A percentile compares a stretch with the other conserved stretches of the same genome.
Conservation (phyloP, 176 grass and related monocot species). For the Ananas comosus region DNA sequence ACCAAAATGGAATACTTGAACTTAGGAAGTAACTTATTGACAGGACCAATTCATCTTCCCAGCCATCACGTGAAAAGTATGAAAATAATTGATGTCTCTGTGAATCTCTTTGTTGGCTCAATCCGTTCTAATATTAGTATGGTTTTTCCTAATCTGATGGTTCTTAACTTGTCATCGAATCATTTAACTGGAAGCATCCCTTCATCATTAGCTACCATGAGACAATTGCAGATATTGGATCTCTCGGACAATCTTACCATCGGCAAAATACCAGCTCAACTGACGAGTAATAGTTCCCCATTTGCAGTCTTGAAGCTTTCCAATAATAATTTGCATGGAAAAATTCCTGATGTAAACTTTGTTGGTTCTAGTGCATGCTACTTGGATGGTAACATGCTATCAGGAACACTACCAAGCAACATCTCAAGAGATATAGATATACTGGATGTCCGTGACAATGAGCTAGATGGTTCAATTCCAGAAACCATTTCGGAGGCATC, state of each 20-base stretch:
- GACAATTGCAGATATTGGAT: background rate
- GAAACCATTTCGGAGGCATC: too few species aligned
- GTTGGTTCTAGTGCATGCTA: too few species aligned
- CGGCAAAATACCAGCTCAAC: too few species aligned
- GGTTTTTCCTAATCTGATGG: conserved; percentile 2
- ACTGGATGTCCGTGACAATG: too few species aligned
- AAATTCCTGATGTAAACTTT: too few species aligned
- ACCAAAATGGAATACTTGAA: background rate
- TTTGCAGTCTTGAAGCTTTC: too few species aligned
- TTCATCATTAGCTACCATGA: background rate
- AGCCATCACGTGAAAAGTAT: conserved; percentile 5
- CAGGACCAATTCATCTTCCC: conserved; percentile 2
- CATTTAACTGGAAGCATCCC: conserved; percentile 18
- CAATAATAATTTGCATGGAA: too few species aligned
- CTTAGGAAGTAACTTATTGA: conserved; percentile 25
- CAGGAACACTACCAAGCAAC: too few species aligned
- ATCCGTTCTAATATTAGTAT: conserved; percentile 13
- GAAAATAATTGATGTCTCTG: conserved; percentile 3
- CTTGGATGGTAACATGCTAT: too few species aligned
- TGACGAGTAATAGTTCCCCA: too few species aligned
- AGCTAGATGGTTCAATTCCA: too few species aligned
- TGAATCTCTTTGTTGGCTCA: conserved; percentile 6
- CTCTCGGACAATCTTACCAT: conserved; percentile 9
- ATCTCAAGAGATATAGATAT: too few species aligned
- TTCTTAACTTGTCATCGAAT: conserved; percentile 20